These are phyloP conservation scores for Ambrosiella xylebori DNA, from an alignment of 2,329 filamentous ascomycete species.

Conservation along the genomic window DNA sequence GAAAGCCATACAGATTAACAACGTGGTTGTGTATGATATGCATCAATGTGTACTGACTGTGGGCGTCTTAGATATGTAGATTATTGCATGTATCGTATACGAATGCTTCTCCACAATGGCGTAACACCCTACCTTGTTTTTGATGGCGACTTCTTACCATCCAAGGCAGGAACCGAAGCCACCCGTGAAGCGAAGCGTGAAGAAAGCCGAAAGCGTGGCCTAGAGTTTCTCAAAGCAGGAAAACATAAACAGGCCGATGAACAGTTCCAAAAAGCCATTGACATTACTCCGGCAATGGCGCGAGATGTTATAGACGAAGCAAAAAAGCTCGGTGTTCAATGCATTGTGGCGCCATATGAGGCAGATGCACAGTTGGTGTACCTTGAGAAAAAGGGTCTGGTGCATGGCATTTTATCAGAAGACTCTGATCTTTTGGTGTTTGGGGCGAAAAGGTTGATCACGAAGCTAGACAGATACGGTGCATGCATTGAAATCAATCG, in stretches of 20 bases:
- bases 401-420: slow-evolving; percentile 81
- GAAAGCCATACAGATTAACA: not conserved
- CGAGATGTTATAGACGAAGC: slow-evolving; percentile 79
- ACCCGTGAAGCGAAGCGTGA: slow-evolving; percentile 59
- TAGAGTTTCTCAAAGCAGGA: slow-evolving; percentile 67
- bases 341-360: slow-evolving; percentile 92
- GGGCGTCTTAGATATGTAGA: slow-evolving; percentile 54
- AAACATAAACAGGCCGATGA: slow-evolving; percentile 63
- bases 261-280: slow-evolving; percentile 87
- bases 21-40: not conserved
- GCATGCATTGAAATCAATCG: slow-evolving; percentile 86
- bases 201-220: slow-evolving; percentile 55
- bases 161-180: slow-evolving; percentile 75
- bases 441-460: slow-evolving; percentile 74
- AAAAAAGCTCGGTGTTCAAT: slow-evolving; percentile 62
- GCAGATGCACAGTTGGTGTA: slow-evolving; percentile 95
- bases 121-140: slow-evolving; percentile 92
- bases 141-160: slow-evolving; percentile 86
- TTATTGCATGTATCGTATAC: slow-evolving; percentile 75
- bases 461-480: slow-evolving; percentile 86
- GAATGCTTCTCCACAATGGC: slow-evolving; percentile 86
- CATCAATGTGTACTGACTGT: slow-evolving; percentile 5
- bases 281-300: slow-evolving; percentile 94
- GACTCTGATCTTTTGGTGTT: slow-evolving; percentile 95
- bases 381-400: slow-evolving; percentile 67